Conservation (phyloP, 2,329 filamentous ascomycete genomes). For the Didymosphaeria variabile region DNA sequence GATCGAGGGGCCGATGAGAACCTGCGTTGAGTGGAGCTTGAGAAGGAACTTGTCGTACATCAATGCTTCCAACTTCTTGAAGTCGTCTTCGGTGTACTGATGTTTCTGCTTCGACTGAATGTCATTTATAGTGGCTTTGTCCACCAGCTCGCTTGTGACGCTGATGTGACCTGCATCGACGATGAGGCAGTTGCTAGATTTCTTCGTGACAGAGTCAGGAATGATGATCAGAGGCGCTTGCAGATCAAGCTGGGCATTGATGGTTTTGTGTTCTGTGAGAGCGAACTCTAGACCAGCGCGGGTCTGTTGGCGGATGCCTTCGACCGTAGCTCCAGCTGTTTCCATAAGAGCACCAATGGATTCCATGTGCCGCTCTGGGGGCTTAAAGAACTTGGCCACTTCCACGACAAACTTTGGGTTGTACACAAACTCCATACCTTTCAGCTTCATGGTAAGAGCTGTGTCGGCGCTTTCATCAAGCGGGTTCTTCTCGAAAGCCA, state of each 20-base stretch:
- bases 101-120: constrained; percentile 91
- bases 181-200: constrained; percentile 86
- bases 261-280: constrained; percentile 95
- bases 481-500: constrained; percentile 94
- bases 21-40: constrained; percentile 92
- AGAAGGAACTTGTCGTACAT: constrained; percentile 99
- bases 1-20: constrained; percentile 93
- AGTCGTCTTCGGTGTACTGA: constrained; percentile 87
- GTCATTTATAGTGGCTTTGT: constrained; percentile 87
- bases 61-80: constrained; percentile 83
- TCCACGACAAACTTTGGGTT: constrained; percentile 94
- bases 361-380: constrained; percentile 97
- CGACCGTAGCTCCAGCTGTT: constrained; percentile 91
- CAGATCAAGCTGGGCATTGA: constrained; percentile 94
- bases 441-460: constrained; percentile 87
- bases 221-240: constrained; percentile 97
- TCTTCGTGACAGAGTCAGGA: constrained; percentile 86
- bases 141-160: constrained; percentile 91
- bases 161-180: constrained; percentile 96
- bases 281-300: constrained; percentile 95
- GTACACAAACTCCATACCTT: constrained; percentile 96
- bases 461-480: constrained; percentile 92
- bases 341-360: constrained; percentile 97
- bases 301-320: constrained; percentile 93
- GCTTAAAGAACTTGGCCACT: constrained; percentile 93